Conservation (phyloP, 2,329 filamentous ascomycete genomes). For the Fusarium newnesense region DNA sequence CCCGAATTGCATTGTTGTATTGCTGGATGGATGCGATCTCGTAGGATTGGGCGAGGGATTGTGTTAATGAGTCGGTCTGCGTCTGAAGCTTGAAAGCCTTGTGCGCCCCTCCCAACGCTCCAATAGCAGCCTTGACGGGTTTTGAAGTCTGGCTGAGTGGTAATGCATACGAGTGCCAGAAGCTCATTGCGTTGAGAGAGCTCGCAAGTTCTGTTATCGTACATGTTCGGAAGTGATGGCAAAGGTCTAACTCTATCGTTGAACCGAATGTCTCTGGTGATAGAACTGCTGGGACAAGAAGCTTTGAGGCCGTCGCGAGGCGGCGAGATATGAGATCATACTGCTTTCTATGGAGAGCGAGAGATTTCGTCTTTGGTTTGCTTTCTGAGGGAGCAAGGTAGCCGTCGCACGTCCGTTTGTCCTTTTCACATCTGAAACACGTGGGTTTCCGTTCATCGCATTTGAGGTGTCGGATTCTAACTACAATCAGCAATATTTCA, state of each 20-base stretch:
- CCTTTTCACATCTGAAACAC: constrained; percentile 16
- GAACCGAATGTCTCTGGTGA: not conserved
- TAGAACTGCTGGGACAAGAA: not conserved
- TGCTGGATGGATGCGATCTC: constrained; percentile 4
- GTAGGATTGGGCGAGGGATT: constrained; percentile 1
- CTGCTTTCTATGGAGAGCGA: not conserved
- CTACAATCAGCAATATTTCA: not conserved
- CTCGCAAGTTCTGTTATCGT: not conserved
- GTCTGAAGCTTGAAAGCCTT: constrained; percentile 13
- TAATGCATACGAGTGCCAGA: constrained; percentile 9
- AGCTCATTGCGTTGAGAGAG: not conserved
- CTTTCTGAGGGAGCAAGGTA: not conserved
- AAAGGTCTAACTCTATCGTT: not conserved
- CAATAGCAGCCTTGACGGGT: not conserved
- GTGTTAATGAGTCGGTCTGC: not conserved
- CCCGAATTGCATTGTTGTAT: constrained; percentile 11
- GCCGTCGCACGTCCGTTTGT: constrained; percentile 14
- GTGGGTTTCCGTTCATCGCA: constrained; percentile 24
- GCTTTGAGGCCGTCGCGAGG: not conserved
- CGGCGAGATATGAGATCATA: not conserved
- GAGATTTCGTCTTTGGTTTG: not conserved
- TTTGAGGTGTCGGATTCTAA: constrained; percentile 24
- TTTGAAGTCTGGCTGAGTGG: constrained; percentile 4
- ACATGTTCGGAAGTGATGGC: constrained; percentile 15
- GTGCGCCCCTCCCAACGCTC: constrained; percentile 16